These are phyloP conservation scores for Brachypodium distachyon DNA, from an alignment of 202 grass and related monocot species.

Conservation along the genomic window DNA sequence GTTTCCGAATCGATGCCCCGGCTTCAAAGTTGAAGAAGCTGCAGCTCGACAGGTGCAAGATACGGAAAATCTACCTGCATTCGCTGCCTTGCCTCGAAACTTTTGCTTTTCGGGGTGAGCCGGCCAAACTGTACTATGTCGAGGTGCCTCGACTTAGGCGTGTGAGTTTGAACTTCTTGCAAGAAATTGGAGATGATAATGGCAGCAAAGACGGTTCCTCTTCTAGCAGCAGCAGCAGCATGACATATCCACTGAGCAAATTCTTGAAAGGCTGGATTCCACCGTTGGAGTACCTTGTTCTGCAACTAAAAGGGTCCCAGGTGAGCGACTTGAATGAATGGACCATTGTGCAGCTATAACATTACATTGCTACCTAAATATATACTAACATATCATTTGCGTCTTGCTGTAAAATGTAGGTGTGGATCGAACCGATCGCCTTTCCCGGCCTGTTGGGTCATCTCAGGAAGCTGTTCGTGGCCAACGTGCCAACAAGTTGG, in stretches of 20 bases:
- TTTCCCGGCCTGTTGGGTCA: background rate
- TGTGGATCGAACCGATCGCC: conserved; percentile 19
- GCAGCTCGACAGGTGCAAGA: background rate
- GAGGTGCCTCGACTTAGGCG: conserved; percentile 8
- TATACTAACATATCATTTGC: background rate
- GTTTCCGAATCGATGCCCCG: background rate
- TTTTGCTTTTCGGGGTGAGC: conserved; percentile 4
- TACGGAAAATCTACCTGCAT: background rate
- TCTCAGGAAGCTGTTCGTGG: conserved; percentile 13
- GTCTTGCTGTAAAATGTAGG: too few species aligned
- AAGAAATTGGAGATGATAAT: background rate
- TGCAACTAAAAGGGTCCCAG: conserved; percentile 10
- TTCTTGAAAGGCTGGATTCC: conserved; percentile 1
- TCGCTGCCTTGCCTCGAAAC: conserved; percentile 7
- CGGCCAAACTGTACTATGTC: background rate
- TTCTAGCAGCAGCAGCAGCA: background rate
- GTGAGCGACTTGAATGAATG: too few species aligned
- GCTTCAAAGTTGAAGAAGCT: conserved; percentile 9
- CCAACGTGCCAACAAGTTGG: conserved; percentile 6
- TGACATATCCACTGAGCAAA: conserved; percentile 9
- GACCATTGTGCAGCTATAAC: too few species aligned
- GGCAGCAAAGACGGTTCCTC: background rate
- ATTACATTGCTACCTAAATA: background rate
- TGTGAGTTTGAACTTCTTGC: conserved; percentile 16
- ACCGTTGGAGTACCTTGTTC: conserved; percentile 6